Evolutionary conservation across 768 basidiomycete genomes (phyloP).

Genomic region (Tylopilus intermedius): DNA sequence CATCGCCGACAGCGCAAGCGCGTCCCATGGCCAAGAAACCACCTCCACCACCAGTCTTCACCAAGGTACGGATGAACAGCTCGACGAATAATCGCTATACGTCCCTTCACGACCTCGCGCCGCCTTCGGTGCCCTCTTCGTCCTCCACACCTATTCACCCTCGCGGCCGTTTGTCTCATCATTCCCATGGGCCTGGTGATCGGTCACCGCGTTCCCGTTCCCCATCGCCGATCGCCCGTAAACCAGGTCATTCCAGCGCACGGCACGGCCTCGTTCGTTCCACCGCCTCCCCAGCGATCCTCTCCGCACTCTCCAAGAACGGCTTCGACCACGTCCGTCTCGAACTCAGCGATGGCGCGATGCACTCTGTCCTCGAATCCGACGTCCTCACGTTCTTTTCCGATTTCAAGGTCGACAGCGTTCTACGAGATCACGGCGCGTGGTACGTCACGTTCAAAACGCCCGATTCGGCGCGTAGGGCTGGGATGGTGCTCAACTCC

Average conservation of each 20-base stretch:
- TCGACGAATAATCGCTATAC: conserved; percentile 22
- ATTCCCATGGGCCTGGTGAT: conserved; percentile 14
- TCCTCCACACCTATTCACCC: conserved; percentile 32
- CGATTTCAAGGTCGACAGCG: conserved; percentile 66
- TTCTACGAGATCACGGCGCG: conserved; percentile 63
- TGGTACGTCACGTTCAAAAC: conserved; percentile 81
- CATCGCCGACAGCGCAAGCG: conserved; percentile 25
- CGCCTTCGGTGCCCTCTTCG: conserved; percentile 27
- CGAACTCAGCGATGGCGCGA: conserved; percentile 41
- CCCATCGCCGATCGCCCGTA: conserved; percentile 39
- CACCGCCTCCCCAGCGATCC: conserved; percentile 15
- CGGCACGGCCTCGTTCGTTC: conserved; percentile 22
- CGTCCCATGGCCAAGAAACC: conserved; percentile 27
- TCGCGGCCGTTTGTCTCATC: conserved; percentile 26
- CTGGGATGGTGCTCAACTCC: conserved; percentile 56
- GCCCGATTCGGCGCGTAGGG: conserved; percentile 57
- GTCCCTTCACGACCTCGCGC: conserved; percentile 18
- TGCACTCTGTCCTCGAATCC: conserved; percentile 54
- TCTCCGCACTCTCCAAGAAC: conserved; percentile 52
- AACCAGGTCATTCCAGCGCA: conserved; percentile 32
- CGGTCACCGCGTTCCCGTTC: conserved; percentile 30
- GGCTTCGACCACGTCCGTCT: conserved; percentile 65
- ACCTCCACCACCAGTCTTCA: conserved; percentile 17
- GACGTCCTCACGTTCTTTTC: conserved; percentile 66
- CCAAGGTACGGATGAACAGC: conserved; percentile 27